Evolutionary conservation across 2,329 filamentous ascomycete genomes (phyloP), one percentile per base, ranked within the genome.

Genomic region (Colletotrichum acutatum): DNA sequence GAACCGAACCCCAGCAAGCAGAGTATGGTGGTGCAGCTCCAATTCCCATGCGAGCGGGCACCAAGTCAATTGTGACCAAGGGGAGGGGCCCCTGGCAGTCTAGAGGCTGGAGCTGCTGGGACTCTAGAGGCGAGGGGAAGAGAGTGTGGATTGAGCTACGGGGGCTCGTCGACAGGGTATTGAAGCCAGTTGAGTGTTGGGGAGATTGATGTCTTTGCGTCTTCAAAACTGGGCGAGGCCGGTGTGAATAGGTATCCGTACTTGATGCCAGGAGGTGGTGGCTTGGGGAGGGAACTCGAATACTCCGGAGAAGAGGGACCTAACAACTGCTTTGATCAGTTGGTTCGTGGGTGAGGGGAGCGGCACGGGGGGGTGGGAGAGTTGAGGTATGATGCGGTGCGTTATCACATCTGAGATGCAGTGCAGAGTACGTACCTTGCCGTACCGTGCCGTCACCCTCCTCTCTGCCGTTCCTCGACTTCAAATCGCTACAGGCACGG

Each of bases 381-480:
- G 14, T n/a, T 59, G 16, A 34, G 49, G 22, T 22, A 22, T 54
- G 62, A 58, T 34, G 66, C 65, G 60, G 54, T 70, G 60, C 60
- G 66, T 72, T 70, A 56, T 61, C 66, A 65, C 70, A 72, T 72
- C 70, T 70, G 52, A 69, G 65, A 69, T 63, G 58, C 66, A 72
- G 58, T 57, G 64, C 42, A 54, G 26, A 32, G 49, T 70, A 67
- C 54, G 53, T 67, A 46, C 64, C 62, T 28, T 58, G 16, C n/a
- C 19, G 60, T 30, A 30, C 26, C 2, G 28, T 63, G 46, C 3
- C 32, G 28, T 32, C 42, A 5, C 49, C 28, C 42, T 49, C 19
- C 42, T 49, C 8, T 11, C 16, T 42, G 37, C 42, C n/a, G 42
- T 22, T n/a, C 19, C 42, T 49, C 7, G 19, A 49, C 42, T 22